These are phyloP conservation scores for Calonectria henricotiae DNA, from an alignment of 2,329 filamentous ascomycete genomes.

Conservation along the genomic window DNA sequence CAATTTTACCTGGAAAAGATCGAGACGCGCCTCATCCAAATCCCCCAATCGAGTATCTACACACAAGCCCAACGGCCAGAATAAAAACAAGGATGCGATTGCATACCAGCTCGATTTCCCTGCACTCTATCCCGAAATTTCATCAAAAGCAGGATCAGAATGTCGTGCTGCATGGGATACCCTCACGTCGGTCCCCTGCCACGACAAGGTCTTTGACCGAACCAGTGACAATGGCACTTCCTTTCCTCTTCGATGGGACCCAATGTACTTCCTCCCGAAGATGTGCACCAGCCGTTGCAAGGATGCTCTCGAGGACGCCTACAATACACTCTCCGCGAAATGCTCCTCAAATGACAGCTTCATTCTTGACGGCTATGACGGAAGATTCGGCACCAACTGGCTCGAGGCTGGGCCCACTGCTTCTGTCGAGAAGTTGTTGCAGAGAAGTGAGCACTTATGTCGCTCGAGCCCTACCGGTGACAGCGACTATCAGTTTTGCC, in stretches of 20 bases:
- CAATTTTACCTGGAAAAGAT: neutral
- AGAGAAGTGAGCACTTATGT: slow-evolving; percentile 17
- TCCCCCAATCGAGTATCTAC: neutral
- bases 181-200: slow-evolving; percentile 14
- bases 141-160: slow-evolving; percentile 7
- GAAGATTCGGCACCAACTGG: slow-evolving; percentile 6
- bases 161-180: slow-evolving; percentile 26
- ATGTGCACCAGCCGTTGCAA: slow-evolving; percentile 9
- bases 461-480: slow-evolving; percentile 14
- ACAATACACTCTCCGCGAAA: slow-evolving; percentile 8
- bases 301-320: slow-evolving; percentile 8
- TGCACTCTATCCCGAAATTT: slow-evolving; percentile 27
- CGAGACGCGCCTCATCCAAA: neutral
- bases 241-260: neutral
- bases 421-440: slow-evolving; percentile 22
- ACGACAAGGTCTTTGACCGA: slow-evolving; percentile 29
- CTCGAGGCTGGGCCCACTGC: slow-evolving; percentile 13
- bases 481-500: slow-evolving; percentile 23
- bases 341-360: slow-evolving; percentile 23
- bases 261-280: slow-evolving; percentile 23
- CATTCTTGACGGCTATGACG: slow-evolving; percentile 12
- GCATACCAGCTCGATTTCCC: slow-evolving; percentile 27
- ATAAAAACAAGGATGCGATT: slow-evolving; percentile 1
- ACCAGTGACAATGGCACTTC: slow-evolving; percentile 20
- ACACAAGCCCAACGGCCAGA: neutral